Evolutionary conservation across 2,329 filamentous ascomycete genomes (phyloP), one percentile per base, ranked within the genome.

Genomic region (Epichloe uncinata): DNA sequence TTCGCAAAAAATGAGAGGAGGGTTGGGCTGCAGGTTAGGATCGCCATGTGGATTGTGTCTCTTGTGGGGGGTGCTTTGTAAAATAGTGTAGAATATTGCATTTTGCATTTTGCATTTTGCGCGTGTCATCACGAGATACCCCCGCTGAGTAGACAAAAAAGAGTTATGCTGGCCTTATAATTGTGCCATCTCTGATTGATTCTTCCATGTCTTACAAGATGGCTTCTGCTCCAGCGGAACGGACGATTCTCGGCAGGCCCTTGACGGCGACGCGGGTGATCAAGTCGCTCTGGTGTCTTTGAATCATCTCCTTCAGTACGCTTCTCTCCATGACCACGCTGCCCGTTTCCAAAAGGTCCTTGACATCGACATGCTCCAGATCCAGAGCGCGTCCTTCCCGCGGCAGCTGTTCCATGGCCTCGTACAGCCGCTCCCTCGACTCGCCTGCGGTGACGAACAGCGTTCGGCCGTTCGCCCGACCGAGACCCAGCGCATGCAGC

Each of bases 41-140:
- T 95, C 53, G 87, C 89, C 3, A 95, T 97, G 89, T 94, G 87
- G 88, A 85, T 95, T 66, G 90, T 96, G 5, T 79, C 81, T 58
- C 72, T 87, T 35, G 77, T 95, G 7, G 91, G 91, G 91, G 91
- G 91, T 13, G 89, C 89, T n/a, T 71, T 97, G 62, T 96, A 70
- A 63, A 51, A 41, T 15, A 13, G 35, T 44, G 51, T 30, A 50
- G 9, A 49, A 47, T 16, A 52, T 20, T 50, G 50, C 20, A 20
- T 20, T 20, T 20, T 20, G 20, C 20, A 20, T 20, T 20, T 20
- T 20, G 20, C 47, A 40, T 52, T 8, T 36, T 38, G 38, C 35
- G 43, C 42, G 34, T 40, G 37, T 16, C 20, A 44, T 18, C 13
- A 44, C 15, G 45, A 50, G 49, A 50, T 50, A 50, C 45, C 49